A percentile compares a stretch with the other conserved stretches of the same genome.
phyloP scores from a whole-genome alignment of 2,329 filamentous ascomycete genomes.

The Fragosphaeria purpurea region DNA sequence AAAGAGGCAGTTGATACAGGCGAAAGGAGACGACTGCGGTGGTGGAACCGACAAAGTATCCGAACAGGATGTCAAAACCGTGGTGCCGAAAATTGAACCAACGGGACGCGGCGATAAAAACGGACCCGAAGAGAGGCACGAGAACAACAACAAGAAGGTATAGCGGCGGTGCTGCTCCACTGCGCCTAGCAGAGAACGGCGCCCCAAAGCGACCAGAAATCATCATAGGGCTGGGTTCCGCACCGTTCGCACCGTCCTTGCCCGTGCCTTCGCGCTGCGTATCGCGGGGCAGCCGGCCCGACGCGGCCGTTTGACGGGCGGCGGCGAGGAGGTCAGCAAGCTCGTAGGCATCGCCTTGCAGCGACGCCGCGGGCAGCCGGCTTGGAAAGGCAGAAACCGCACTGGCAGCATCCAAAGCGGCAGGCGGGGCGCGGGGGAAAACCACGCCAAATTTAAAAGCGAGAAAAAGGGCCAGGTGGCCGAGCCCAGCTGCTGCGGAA shows the following conservation, averaged over 20 bases:
- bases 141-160: conserved; percentile 64
- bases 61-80: conserved; percentile 84
- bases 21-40: conserved; percentile 67
- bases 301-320: no score
- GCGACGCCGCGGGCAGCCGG: conserved; percentile 36
- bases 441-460: conserved; percentile 71
- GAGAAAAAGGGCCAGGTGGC: conserved; percentile 80
- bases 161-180: conserved; percentile 73
- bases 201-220: conserved; percentile 11
- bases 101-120: conserved; percentile 76
- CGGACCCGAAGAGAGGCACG: conserved; percentile 61
- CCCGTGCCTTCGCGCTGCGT: neutral
- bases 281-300: conserved; percentile 11
- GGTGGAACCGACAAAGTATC: conserved; percentile 66
- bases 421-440: conserved; percentile 55
- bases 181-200: conserved; percentile 49
- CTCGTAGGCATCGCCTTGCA: conserved; percentile 21
- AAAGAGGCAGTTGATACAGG: conserved; percentile 76
- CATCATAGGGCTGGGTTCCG: neutral
- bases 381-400: conserved; percentile 64
- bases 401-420: conserved; percentile 32
- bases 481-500: conserved; percentile 65
- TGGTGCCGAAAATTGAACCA: conserved; percentile 86
- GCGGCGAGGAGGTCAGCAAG: conserved; percentile 15
- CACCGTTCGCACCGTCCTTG: neutral